A percentile compares a stretch with the other conserved stretches of the same genome.
These are phyloP conservation scores for Ceratobasidium sp. DNA, from an alignment of 1,284 basidiomycete genomes.

Conservation along the genomic window DNA sequence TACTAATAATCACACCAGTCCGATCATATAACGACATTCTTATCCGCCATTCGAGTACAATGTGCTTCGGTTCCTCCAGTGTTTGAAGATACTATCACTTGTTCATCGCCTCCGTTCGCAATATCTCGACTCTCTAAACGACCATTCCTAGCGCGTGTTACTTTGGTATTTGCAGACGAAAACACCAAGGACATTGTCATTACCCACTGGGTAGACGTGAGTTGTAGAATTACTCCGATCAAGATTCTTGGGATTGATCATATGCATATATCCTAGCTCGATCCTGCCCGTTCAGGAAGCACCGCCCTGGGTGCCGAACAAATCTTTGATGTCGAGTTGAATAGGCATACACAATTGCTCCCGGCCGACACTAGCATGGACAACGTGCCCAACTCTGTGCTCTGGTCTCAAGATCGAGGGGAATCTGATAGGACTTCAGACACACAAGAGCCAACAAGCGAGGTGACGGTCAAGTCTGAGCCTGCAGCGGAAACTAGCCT, in stretches of 20 bases:
- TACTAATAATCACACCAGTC: neutral
- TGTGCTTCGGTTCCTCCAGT: slow-evolving; percentile 18
- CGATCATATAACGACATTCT: slow-evolving; percentile 29
- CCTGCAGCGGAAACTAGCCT: neutral
- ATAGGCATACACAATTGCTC: slow-evolving; percentile 5
- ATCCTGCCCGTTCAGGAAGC: slow-evolving; percentile 19
- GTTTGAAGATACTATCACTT: slow-evolving; percentile 31
- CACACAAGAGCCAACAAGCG: neutral
- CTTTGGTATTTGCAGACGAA: slow-evolving; percentile 29
- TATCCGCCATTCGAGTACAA: slow-evolving; percentile 16
- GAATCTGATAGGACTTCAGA: neutral
- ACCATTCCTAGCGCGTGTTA: slow-evolving; percentile 22
- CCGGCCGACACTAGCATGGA: slow-evolving; percentile 9
- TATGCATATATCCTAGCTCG: slow-evolving; percentile 7
- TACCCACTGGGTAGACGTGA: slow-evolving; percentile 36
- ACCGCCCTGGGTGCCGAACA: slow-evolving; percentile 16
- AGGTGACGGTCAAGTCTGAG: slow-evolving; percentile 1
- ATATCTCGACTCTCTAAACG: slow-evolving; percentile 17
- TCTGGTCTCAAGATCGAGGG: slow-evolving; percentile 36
- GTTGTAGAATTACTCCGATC: neutral
- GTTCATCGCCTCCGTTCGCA: slow-evolving; percentile 20
- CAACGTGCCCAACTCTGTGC: neutral
- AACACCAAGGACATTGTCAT: slow-evolving; percentile 26
- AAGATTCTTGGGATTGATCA: neutral
- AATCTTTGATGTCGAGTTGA: slow-evolving; percentile 38